Base-by-base conservation (phyloP, 176 grass and related monocot species). In the Coix lacrymajobi region DNA sequence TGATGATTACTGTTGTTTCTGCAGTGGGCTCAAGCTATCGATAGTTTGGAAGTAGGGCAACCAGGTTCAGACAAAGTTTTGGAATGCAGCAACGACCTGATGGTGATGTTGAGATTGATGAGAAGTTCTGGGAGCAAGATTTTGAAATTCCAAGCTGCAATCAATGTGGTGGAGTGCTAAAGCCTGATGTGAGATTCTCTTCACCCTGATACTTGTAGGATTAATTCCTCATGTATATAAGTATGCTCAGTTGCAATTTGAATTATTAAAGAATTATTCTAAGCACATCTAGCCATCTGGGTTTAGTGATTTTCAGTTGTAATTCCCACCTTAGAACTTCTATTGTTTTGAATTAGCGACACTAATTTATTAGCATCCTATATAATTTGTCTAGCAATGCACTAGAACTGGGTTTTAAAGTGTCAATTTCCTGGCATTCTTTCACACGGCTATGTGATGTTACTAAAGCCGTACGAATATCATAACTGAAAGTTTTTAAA, bases 81-180 rank as follows among this genome's bases (percentile, higher is more conserved):
- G 95, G 95, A 57, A 91, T 98, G 83, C 95, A 98, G 71, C 89
- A 94, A 76, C 81, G 95, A 11, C 95, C 95, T 84, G 95, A 98
- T 84, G 95, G 88, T 83, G 95, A 98, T 89, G 81, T 94, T 92
- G 95, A 98, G 84, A 98, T 98, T 41, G 86, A 98, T 82, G 91
- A 92, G 74, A 98, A 98, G 66, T 98, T 94, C 65, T 98, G 95
- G 95, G 95, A 98, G 71, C 90, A 94, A 81, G 90, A 98, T 81
- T 94, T 93, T 89, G 75, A 91, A 64, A 93, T 98, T 88, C 95
- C 95, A 75, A 70, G 92, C 58, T 98, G 95, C 75, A 76, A 81
- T 74, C 81, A 87, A 71, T 98, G 95, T 85, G 86, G 79, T 48
- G 95, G 95, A 94, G 81, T 93, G 31, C 84, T 98, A 56, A 97